These are phyloP conservation scores for Fraxinus platypoda DNA, from an alignment of 305 asterid genomes.

Conservation along the genomic window DNA sequence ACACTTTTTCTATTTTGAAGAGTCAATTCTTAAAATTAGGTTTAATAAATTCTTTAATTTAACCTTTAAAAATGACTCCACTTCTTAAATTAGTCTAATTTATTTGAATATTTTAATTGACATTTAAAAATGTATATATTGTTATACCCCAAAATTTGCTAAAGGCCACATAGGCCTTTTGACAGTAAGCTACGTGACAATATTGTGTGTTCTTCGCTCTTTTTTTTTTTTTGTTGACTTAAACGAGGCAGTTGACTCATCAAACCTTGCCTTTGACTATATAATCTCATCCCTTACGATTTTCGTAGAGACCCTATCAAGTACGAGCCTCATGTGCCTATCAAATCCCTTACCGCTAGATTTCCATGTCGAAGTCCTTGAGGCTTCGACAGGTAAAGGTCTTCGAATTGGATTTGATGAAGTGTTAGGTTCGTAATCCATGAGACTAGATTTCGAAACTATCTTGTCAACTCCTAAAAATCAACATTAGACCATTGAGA, in stretches of 20 bases:
- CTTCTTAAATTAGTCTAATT: too few relatives aligned
- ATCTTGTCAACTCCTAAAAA: neutral
- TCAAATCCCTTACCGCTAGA: neutral
- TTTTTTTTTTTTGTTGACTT: too few relatives aligned
- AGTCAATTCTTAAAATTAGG: neutral
- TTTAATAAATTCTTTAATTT: too few relatives aligned
- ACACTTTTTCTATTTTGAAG: too few relatives aligned
- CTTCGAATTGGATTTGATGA: neutral
- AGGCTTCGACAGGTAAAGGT: too few relatives aligned
- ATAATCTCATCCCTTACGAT: too few relatives aligned
- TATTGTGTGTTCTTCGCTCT: neutral
- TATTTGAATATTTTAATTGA: neutral
- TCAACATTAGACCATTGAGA: neutral
- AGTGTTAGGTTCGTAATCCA: neutral
- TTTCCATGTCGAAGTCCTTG: neutral
- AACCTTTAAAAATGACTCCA: too few relatives aligned
- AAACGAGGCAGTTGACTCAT: neutral
- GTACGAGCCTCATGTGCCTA: neutral
- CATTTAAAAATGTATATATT: too few relatives aligned
- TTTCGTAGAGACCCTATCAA: too few relatives aligned
- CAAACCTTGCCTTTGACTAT: neutral
- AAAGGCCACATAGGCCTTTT: too few relatives aligned
- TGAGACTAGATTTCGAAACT: too few relatives aligned
- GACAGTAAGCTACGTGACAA: neutral
- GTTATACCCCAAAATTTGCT: neutral